Evolutionary conservation across 176 grass and related monocot genomes (phyloP).

Genomic region (Zea mays): DNA sequence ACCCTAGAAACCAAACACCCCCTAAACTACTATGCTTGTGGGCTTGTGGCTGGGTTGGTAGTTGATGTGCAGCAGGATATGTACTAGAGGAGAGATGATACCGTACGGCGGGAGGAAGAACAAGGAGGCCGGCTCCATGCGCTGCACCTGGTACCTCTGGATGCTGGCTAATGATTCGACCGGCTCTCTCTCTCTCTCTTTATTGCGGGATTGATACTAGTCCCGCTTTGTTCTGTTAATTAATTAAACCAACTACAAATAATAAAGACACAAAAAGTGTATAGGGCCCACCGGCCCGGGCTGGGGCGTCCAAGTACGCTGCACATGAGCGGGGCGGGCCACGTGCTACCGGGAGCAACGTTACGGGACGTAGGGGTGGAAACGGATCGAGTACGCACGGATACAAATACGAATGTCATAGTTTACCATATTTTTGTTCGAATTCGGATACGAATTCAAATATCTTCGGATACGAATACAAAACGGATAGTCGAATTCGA

Average conservation of each 20-base stretch:
- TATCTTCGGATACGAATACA: too few species aligned
- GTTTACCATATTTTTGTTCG: too few species aligned
- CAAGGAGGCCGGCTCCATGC: not conserved
- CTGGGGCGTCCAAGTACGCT: slow-evolving; percentile 22
- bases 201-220: not conserved
- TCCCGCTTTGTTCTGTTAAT: not conserved
- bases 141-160: slow-evolving; percentile 6
- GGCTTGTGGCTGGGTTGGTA: too few species aligned
- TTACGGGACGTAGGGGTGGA: not conserved
- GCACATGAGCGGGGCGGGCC: not conserved
- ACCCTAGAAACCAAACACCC: too few species aligned
- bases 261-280: not conserved
- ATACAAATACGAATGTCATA: too few species aligned
- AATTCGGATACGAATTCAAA: too few species aligned
- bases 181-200: not conserved
- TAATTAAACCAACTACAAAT: not conserved
- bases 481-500: too few species aligned
- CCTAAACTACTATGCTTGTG: too few species aligned
- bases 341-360: not conserved
- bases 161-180: not conserved
- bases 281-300: not conserved
- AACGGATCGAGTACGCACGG: too few species aligned
- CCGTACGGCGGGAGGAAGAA: not conserved
- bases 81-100: not conserved
- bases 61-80: too few species aligned